Base-by-base conservation (phyloP, 2,329 filamentous ascomycete genomes). In the Pyrenophora tritici-repentis region DNA sequence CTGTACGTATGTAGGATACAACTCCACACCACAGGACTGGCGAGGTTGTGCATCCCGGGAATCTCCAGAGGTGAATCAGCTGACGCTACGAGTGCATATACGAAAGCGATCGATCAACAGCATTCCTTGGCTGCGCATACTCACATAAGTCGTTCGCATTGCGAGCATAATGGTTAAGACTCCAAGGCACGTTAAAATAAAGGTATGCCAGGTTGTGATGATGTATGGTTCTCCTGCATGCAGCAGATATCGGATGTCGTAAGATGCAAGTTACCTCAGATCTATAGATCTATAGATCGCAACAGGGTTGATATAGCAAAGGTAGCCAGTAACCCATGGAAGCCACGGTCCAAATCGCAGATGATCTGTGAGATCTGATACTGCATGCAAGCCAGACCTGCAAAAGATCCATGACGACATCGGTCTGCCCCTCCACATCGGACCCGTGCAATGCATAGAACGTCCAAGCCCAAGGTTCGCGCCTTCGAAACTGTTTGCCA, bases 351-450 rank as follows among this genome's bases (percentile, higher is more conserved):
- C 31, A 14, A 45, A 49, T 40, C 36, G 39, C 34, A 40, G 17
- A 33, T 43, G 32, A 37, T 42, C 42, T 51, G 20, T 43, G 32
- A 18, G 18, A 37, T 42, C 42, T 51, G 26, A 34, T 35, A 38
- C 26, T 29, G 33, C 46, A 42, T 36, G 26, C 32, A 47, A 42
- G 24, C 22, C 48, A 10, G 40, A 32, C 18, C 12, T 31, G 20
- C 31, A 12, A 29, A 29, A 42, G 40, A 40, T 49, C 35, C 36
- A 53, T 53, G 40, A 49, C 44, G 50, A 42, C 35, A 49, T 36
- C 6, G 35, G 42, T 44, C 24, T 49, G n/a, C 20, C 31, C 39
- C 36, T 33, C 40, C 36, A 49, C 33, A 34, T 37, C 44, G 18
- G 26, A 40, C 35, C 17, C 16, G 29, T 22, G 35, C 17, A 26